These are phyloP conservation scores for Starmerella bombicola DNA, from an alignment of 805 yeast genomes.

Conservation along the genomic window DNA sequence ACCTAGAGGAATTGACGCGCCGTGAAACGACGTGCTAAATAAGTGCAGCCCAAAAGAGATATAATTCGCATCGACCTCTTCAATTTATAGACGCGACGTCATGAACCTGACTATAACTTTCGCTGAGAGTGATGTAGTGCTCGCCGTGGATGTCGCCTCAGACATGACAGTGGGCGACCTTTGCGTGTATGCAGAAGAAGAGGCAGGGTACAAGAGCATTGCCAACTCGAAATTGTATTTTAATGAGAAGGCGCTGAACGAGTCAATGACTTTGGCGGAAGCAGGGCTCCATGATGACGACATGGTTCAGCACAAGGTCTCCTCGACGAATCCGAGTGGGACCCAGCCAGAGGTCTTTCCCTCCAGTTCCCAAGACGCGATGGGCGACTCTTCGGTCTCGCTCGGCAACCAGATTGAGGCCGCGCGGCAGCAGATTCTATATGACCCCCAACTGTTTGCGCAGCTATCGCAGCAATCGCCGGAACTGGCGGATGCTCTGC, in stretches of 20 bases:
- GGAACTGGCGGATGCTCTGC: conserved; percentile 34
- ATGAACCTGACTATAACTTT: conserved; percentile 46
- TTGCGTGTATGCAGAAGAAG: conserved; percentile 60
- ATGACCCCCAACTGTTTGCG: conserved; percentile 27
- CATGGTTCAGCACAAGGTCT: conserved; percentile 29
- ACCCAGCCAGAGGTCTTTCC: background rate
- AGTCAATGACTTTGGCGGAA: conserved; percentile 33
- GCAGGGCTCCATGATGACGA: conserved; percentile 47
- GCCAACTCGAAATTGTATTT: conserved; percentile 38
- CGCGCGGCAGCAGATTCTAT: conserved; percentile 28
- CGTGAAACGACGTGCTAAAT: too few species aligned
- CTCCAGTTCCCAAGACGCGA: background rate
- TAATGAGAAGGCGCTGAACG: conserved; percentile 35
- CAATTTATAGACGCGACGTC: too few species aligned
- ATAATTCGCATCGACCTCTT: too few species aligned
- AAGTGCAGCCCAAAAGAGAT: too few species aligned
- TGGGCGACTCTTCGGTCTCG: background rate
- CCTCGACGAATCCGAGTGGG: background rate
- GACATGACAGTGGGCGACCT: conserved; percentile 57
- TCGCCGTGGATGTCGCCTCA: conserved; percentile 49
- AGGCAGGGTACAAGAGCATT: conserved; percentile 40
- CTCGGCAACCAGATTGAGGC: conserved; percentile 24
- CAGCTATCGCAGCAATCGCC: conserved; percentile 35
- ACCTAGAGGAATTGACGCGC: too few species aligned
- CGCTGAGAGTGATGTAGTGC: conserved; percentile 38